These are phyloP conservation scores for Haematococcus lacustris DNA, from an alignment of 139 green algal species.

Conservation along the genomic window DNA sequence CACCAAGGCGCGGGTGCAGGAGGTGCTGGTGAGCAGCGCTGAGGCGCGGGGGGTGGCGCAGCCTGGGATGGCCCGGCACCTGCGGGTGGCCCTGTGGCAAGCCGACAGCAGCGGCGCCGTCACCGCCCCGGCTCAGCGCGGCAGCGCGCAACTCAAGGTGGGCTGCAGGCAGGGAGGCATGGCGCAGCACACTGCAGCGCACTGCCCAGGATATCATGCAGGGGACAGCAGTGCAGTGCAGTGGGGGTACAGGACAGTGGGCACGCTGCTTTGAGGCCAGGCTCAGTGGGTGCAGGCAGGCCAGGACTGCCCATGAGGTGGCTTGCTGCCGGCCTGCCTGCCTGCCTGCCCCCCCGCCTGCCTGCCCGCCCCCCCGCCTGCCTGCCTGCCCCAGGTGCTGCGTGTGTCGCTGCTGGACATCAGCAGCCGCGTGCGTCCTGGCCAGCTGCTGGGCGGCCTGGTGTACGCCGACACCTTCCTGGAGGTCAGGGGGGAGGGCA, in stretches of 20 bases:
- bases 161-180: not conserved
- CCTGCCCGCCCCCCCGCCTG: too few relatives aligned
- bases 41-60: slow-evolving; percentile 17
- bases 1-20: slow-evolving; percentile 12
- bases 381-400: too few relatives aligned
- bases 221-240: not conserved
- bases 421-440: not conserved
- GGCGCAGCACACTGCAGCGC: not conserved
- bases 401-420: slow-evolving; percentile 16
- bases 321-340: too few relatives aligned
- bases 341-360: too few relatives aligned
- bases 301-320: too few relatives aligned
- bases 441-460: slow-evolving; percentile 16
- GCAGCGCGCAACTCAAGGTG: slow-evolving; percentile 30
- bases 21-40: slow-evolving; percentile 9
- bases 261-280: too few relatives aligned
- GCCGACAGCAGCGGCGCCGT: slow-evolving; percentile 31
- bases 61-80: slow-evolving; percentile 3
- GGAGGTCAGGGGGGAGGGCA: slow-evolving; percentile 13
- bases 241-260: too few relatives aligned
- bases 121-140: slow-evolving; percentile 5
- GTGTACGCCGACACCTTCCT: slow-evolving; percentile 44
- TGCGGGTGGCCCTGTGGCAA: slow-evolving; percentile 28
- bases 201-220: not conserved
- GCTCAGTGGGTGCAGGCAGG: not conserved